A percentile compares a stretch with the other conserved stretches of the same genome.
Evolutionary conservation across 306 rosid species (phyloP).

Genomic region (Sindora glabra): DNA sequence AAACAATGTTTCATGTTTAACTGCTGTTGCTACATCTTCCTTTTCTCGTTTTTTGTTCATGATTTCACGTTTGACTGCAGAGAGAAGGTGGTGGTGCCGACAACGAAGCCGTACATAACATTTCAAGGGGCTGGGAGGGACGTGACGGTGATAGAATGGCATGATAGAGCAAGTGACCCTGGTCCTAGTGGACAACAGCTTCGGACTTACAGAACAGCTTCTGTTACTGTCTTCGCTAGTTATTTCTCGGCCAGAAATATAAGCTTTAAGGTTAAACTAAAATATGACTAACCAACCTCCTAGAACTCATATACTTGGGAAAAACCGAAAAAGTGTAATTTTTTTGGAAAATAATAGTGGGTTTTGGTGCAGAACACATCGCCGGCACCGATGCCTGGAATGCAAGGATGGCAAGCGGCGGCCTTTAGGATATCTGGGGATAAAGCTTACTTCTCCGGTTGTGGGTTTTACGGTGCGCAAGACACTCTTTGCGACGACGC

Average conservation of each 20-base stretch:
- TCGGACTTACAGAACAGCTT: slow-evolving; percentile 84
- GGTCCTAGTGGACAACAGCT: slow-evolving; percentile 81
- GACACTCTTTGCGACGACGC: slow-evolving; percentile 92
- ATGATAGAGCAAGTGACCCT: slow-evolving; percentile 79
- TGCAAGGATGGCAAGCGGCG: slow-evolving; percentile 91
- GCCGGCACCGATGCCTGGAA: slow-evolving; percentile 92
- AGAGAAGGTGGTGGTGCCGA: slow-evolving; percentile 84
- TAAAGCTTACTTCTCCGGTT: slow-evolving; percentile 80
- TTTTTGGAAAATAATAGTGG: too few relatives aligned
- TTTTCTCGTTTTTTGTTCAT: background rate
- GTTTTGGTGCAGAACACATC: slow-evolving; percentile 62
- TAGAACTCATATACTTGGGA: too few relatives aligned
- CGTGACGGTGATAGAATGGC: slow-evolving; percentile 84
- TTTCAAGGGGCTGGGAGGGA: slow-evolving; percentile 74
- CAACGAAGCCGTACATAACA: slow-evolving; percentile 73
- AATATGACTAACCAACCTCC: background rate
- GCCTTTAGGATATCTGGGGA: slow-evolving; percentile 80
- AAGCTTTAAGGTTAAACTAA: slow-evolving; percentile 56
- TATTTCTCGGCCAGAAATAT: slow-evolving; percentile 81
- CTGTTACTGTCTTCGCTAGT: slow-evolving; percentile 67
- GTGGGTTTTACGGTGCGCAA: slow-evolving; percentile 84
- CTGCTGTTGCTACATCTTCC: background rate
- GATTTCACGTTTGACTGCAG: slow-evolving; percentile 20
- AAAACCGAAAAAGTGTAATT: too few relatives aligned
- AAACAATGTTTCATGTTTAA: too few relatives aligned